Evolutionary conservation across 352 stramenopile genomes (phyloP).

Genomic region (Blastocystis sp.): DNA sequence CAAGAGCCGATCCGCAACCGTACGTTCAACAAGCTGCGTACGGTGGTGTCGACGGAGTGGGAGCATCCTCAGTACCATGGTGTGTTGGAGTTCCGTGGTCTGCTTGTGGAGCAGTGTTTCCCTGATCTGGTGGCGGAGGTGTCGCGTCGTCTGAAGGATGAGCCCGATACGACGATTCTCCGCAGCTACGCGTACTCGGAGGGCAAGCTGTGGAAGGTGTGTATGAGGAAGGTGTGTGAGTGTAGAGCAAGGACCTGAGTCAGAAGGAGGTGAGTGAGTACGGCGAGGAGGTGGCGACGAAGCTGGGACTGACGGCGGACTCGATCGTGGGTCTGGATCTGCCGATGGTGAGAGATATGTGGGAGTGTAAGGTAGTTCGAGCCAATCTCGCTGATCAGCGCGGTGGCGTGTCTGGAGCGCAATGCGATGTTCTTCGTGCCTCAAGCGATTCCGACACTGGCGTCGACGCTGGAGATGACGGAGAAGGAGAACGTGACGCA

Average conservation of each 20-base stretch:
- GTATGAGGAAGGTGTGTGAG: not conserved
- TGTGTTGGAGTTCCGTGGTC: slow-evolving; percentile 22
- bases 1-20: slow-evolving; percentile 9
- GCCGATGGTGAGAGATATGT: not conserved
- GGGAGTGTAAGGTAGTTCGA: not conserved
- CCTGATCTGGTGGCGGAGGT: slow-evolving; percentile 15
- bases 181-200: slow-evolving; percentile 22
- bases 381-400: slow-evolving; percentile 1
- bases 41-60: not conserved
- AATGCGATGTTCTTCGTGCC: slow-evolving; percentile 23
- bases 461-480: not conserved
- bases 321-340: slow-evolving; percentile 7
- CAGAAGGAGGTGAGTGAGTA: slow-evolving; percentile 22
- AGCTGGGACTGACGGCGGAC: not conserved
- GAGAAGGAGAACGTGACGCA: not conserved
- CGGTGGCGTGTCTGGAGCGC: not conserved
- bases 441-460: not conserved
- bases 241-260: not conserved
- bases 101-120: slow-evolving; percentile 4
- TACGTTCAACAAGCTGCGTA: not conserved
- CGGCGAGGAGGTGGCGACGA: not conserved
- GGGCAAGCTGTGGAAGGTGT: not conserved
- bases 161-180: not conserved
- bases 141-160: not conserved
- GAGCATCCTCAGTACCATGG: not conserved